Base-by-base conservation (phyloP, 176 grass and related monocot genomes). In the Rhynchospora breviuscula region DNA sequence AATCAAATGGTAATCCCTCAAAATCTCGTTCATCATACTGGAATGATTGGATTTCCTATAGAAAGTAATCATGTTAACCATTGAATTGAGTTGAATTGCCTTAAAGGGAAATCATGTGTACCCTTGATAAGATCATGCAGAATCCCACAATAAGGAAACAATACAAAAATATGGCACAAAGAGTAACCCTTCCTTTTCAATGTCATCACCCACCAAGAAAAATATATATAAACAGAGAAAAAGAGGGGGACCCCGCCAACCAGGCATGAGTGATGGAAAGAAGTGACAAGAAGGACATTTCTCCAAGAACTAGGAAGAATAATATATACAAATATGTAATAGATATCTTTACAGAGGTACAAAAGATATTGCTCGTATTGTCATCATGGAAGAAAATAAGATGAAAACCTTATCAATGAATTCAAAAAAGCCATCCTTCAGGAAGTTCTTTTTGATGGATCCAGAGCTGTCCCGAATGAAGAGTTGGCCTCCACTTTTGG, bases 1-100 rank as follows among this genome's bases (percentile, higher is more conserved):
- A 98, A 8, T 94, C 93, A 93, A 98, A 98, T 14, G 96, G 96
- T 22, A 98, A 62, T 61, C 89, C 96, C 87, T 93, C 86, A 79
- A 91, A 98, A 87, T 98, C 96, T 83, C 88, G 85, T 68, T 91
- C 77, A 69, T 90, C 84, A 85, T 98, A 89, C 61, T 53, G 52
- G 91, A 95, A 91, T 57, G 89, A 98, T 72, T 93, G 46, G 26
- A 95, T 89, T 84, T 98, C 93, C 96, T 98, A 83, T 57, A 53
- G 21, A 47, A n/a, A 75, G 88, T 86, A 19, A 76, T 48, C 33
- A 78, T 47, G 4, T 8, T 12, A 85, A 63, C 40, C 35, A 13
- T 10, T 46, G 31, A 82, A 82, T 53, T 14, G 52, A 82, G 62
- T 52, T 82, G 45, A 67, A 45, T 46, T 13, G 8, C 47, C 64